Base-by-base conservation (phyloP, 345 rosid species). In the Citrus sp. region DNA sequence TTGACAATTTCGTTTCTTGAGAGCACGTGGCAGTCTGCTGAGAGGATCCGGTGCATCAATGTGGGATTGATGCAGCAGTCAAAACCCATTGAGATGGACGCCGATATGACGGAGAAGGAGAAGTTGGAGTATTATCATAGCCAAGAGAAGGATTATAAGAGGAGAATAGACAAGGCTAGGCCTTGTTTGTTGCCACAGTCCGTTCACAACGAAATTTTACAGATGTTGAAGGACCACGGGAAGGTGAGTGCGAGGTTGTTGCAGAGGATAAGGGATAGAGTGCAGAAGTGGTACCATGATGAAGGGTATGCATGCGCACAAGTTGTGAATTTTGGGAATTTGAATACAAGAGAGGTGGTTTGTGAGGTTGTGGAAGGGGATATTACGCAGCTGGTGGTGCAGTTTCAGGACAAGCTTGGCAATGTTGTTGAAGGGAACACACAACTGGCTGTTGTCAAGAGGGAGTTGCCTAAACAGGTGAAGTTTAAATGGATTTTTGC, bases 311-410 rank as follows among this genome's bases (percentile, higher is more conserved):
- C 97, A 4, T 94, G 98, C 80, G 99, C 99, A 5, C 96, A 97
- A 75, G 98, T 94, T 64, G 98, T 97, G 71, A 97, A 97, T 82
- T 97, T 94, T 59, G 98, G 99, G 77, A 97, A 97, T 78, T 86
- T 94, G 91, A 93, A 94, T 77, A 93, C 98, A 0, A 91, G 87
- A 73, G 99, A 94, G 84, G 98, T 97, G 63, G 99, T 97, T 59
- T 97, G 99, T 85, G 98, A 96, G 88, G 97, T 94, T 75, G 97
- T 93, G 77, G 99, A 95, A 91, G 98, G 99, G 67, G 99, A 95
- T 79, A 84, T 95, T 24, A 93, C 99, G 12, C 97, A 92, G 89
- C 70, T 93, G 62, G 82, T 83, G 37, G 85, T 95, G 37, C 98
- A 93, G 86, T 95, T 88, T 83, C 96, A 87, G 79, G 99, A 95